Evolutionary conservation across 257 asterid species (phyloP), one percentile per base, ranked within the genome.

Genomic region (Fraxinus cuspidata): DNA sequence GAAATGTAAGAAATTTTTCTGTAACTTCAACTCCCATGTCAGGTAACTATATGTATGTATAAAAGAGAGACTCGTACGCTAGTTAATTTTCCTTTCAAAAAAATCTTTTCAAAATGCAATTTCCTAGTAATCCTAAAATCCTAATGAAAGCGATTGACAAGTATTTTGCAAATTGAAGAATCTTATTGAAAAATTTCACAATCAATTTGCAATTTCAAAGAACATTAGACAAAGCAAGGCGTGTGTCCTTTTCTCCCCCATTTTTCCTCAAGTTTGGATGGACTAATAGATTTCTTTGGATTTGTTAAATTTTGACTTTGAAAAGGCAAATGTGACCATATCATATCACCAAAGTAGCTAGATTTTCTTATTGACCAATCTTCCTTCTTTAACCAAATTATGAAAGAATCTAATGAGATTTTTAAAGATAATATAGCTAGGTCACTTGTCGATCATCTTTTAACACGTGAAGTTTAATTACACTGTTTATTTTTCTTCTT

Each of bases 271-370:
- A 77, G 74, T 60, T 82, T 80, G 72, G 81, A 80, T 84, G 71
- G 85, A 82, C 84, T 68, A 80, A 64, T 63, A 53, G 80, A 82
- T 71, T 72, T 81, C 77, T 6, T 63, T 23, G 69, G 79, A 76
- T 86, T 64, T 70, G 81, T 81, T 74, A 74, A 77, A 80, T 77
- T 71, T 83, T 83, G 84, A 83, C 80, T 79, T 81, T 70, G 66
- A 51, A 66, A 77, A 51, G 44, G 58, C 71, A 67, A 77, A 77
- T 16, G n/a, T 15, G 56, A 27, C 83, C 85, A 23, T 72, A 51
- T 25, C 66, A 21, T 25, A 3, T 77, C 79, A 77, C 56, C 79
- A 74, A 82, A 74, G 69, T 74, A 63, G 25, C 10, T 37, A 80
- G 80, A 81, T 86, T 77, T 83, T 47, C 78, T 63, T 15, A 72